Percentiles rank a stretch among this genome's conserved stretches.
These are phyloP conservation scores for Gnaphalium uliginosum DNA, from an alignment of 129 eudicot species.

Conservation along the genomic window DNA sequence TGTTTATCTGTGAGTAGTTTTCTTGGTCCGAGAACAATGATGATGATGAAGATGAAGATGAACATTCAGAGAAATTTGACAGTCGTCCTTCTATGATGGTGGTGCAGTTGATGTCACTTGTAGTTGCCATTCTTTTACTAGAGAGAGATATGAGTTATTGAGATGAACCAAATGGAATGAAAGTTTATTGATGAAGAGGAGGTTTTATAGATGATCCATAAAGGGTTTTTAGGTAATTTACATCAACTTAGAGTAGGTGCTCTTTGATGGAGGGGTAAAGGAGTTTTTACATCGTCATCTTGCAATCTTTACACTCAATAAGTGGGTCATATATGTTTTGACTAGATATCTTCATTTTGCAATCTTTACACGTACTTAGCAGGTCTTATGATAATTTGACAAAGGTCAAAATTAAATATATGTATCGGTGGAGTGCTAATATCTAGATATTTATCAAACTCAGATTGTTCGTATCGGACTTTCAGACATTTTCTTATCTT, in stretches of 20 bases:
- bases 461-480: no score
- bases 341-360: no score
- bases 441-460: no score
- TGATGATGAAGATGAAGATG: background rate
- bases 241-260: background rate
- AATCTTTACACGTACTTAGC: no score
- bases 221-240: background rate
- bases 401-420: no score
- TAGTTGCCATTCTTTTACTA: background rate
- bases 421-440: no score
- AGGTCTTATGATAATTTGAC: no score
- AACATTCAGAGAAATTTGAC: background rate
- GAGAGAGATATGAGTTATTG: background rate
- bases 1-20: background rate
- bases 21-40: background rate
- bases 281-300: background rate
- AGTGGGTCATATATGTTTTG: no score
- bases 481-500: no score
- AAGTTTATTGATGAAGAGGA: background rate
- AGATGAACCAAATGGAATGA: background rate
- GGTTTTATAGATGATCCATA: conserved; percentile 5
- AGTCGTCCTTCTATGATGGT: background rate
- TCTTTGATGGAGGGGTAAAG: background rate
- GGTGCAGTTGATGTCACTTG: background rate
- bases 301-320: background rate